phyloP scores from a whole-genome alignment of 768 basidiomycete genomes.

The Dacryopinax spathularia region DNA sequence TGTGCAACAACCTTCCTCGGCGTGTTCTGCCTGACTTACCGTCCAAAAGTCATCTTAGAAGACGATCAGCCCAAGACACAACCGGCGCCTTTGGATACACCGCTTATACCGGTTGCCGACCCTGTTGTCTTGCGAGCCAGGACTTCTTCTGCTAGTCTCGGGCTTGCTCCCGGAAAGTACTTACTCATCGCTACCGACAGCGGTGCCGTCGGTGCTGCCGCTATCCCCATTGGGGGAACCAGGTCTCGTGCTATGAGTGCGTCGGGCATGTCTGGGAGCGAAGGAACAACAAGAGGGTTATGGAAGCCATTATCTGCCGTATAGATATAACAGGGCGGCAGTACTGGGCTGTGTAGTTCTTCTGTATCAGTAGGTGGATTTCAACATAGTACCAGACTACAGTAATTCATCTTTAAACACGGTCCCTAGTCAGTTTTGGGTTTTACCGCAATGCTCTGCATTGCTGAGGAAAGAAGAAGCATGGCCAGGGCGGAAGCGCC shows the following conservation, averaged over 20 bases:
- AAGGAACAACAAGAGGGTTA: not conserved
- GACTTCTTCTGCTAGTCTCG: not conserved
- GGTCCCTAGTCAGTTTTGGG: constrained; percentile 6
- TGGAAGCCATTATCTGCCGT: not conserved
- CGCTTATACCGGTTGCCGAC: not conserved
- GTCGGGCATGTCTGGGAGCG: not conserved
- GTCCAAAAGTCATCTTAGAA: not conserved
- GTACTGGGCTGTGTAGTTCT: not conserved
- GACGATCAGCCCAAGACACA: not conserved
- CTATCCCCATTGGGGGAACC: not conserved
- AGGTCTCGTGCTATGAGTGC: not conserved
- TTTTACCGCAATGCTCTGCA: constrained; percentile 24
- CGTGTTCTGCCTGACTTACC: constrained; percentile 68
- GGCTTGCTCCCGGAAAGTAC: not conserved
- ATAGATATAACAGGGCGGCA: not conserved
- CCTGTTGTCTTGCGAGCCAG: not conserved
- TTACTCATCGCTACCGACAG: not conserved
- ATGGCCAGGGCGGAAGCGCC: constrained; percentile 48
- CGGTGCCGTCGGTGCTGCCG: not conserved
- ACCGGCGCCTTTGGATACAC: not conserved
- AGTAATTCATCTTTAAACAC: not conserved
- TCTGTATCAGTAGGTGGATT: not conserved
- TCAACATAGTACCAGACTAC: not conserved
- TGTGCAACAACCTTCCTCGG: constrained; percentile 81
- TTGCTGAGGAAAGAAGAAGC: constrained; percentile 41